These are phyloP conservation scores for Pseudogymnoascus sp. DNA, from an alignment of 2,329 filamentous ascomycete species.

Conservation along the genomic window DNA sequence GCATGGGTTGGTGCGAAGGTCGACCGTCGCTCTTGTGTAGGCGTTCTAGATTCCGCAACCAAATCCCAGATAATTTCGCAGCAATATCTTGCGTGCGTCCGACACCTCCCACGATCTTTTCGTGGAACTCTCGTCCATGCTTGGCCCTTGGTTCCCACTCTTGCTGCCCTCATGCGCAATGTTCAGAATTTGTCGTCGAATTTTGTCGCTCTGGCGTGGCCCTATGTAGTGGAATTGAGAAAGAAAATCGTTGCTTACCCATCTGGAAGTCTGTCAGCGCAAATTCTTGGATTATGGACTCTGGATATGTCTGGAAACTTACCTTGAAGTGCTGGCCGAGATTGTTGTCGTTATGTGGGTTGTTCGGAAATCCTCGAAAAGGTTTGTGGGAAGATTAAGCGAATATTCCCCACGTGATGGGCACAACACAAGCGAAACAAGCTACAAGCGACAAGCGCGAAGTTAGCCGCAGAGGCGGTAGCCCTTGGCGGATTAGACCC, in stretches of 20 bases:
- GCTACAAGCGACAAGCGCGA: constrained; percentile 3
- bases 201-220: neutral
- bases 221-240: constrained; percentile 8
- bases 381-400: constrained; percentile 9
- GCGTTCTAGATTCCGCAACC: neutral
- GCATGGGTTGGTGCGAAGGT: neutral
- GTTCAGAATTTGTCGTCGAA: constrained; percentile 2
- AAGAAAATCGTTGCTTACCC: constrained; percentile 46
- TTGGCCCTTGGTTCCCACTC: neutral
- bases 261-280: constrained; percentile 41
- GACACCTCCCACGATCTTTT: neutral
- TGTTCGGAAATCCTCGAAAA: constrained; percentile 9
- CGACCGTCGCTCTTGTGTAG: neutral
- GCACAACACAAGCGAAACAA: constrained; percentile 4
- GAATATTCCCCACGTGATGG: constrained; percentile 5
- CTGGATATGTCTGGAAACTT: constrained; percentile 26
- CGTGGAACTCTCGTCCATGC: neutral
- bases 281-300: constrained; percentile 18
- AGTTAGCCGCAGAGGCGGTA: neutral
- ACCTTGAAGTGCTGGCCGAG: constrained; percentile 41
- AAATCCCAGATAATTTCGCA: neutral
- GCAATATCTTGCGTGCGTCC: neutral
- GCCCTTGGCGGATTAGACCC: constrained; percentile 3
- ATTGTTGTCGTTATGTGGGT: constrained; percentile 38
- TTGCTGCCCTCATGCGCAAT: constrained; percentile 2